Conservation (phyloP, 306 rosid species). For the Fragaria vesca region DNA sequence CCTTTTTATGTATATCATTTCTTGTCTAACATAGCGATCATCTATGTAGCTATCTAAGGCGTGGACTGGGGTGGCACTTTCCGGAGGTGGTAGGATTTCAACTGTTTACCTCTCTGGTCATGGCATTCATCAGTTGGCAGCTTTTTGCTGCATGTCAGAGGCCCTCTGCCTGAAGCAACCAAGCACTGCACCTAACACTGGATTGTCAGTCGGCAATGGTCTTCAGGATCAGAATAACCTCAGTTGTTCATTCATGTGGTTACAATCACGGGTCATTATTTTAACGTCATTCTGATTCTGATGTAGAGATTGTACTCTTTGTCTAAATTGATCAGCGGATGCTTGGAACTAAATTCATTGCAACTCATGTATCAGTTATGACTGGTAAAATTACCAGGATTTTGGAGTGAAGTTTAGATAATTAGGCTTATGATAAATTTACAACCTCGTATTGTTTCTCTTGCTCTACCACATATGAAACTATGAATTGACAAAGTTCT, state of each 20-base stretch:
- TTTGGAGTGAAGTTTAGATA: conserved; percentile 10
- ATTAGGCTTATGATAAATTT: background rate
- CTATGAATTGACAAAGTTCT: background rate
- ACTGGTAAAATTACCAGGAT: background rate
- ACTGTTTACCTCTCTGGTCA: conserved; percentile 77
- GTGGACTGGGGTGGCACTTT: conserved; percentile 90
- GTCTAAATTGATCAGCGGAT: conserved; percentile 9
- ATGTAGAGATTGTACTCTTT: conserved; percentile 11
- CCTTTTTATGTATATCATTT: conserved; percentile 10
- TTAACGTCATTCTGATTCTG: background rate
- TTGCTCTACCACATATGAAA: background rate
- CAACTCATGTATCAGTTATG: conserved; percentile 7
- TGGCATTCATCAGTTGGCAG: conserved; percentile 94
- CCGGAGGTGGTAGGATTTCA: conserved; percentile 92
- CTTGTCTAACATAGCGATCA: conserved; percentile 16
- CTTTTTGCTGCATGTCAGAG: conserved; percentile 89
- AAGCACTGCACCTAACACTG: background rate
- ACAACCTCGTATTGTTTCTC: background rate
- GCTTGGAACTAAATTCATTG: background rate
- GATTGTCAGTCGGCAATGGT: conserved; percentile 10
- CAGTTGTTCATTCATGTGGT: conserved; percentile 2
- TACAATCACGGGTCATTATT: background rate
- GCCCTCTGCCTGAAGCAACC: conserved; percentile 58
- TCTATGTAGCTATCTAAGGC: conserved; percentile 79
- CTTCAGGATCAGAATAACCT: background rate